phyloP scores from a whole-genome alignment of 495 filamentous ascomycete species.

The Xylaria intraflava region DNA sequence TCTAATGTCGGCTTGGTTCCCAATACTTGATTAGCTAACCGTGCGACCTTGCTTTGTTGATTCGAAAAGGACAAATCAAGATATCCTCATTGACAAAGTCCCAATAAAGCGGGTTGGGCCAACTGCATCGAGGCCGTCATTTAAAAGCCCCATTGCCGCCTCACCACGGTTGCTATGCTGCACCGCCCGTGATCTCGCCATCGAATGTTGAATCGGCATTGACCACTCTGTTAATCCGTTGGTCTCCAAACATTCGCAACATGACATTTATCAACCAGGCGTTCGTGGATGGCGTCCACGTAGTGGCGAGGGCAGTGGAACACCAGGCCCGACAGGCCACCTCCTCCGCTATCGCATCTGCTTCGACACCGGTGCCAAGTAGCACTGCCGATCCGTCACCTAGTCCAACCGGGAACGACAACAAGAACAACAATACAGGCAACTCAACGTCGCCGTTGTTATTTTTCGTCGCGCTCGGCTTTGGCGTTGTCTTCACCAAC shows the following conservation, averaged over 20 bases:
- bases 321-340: slow-evolving; percentile 22
- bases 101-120: neutral
- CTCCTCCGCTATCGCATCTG: neutral
- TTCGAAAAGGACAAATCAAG: neutral
- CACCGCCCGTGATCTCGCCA: neutral
- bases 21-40: neutral
- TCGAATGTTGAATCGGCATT: neutral
- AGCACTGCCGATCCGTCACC: neutral
- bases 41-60: neutral
- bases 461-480: slow-evolving; percentile 95
- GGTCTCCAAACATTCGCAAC: slow-evolving; percentile 1
- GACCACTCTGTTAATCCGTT: neutral
- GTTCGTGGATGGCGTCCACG: slow-evolving; percentile 24
- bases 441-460: slow-evolving; percentile 79
- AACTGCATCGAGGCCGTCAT: neutral
- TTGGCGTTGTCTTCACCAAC: slow-evolving; percentile 98
- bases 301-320: slow-evolving; percentile 28
- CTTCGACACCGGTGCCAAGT: neutral
- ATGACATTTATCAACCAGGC: slow-evolving; percentile 27
- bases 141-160: neutral
- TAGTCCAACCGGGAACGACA: neutral
- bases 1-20: neutral
- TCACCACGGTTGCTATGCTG: neutral
- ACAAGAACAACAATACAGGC: slow-evolving; percentile 11
- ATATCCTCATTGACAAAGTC: neutral